Percentiles rank a stretch among this genome's conserved stretches.
phyloP scores from a whole-genome alignment of 2,329 filamentous ascomycete species.

The Fusarium zealandicum region DNA sequence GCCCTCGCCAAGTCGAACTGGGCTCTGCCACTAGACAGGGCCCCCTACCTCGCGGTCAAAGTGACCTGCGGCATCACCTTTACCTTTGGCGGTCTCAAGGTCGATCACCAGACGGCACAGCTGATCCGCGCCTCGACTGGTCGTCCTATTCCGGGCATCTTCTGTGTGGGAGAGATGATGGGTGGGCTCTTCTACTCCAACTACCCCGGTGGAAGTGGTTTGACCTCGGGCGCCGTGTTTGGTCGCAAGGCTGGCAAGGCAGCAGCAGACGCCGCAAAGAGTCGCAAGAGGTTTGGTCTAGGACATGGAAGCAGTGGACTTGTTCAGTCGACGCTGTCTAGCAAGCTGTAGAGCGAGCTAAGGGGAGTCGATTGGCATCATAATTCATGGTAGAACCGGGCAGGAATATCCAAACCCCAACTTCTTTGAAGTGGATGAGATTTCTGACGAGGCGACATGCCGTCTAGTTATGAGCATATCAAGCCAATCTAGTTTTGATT shows the following conservation, averaged over 20 bases:
- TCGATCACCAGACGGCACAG: conserved; percentile 61
- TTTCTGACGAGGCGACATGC: too few relatives aligned
- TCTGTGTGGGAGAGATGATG: conserved; percentile 70
- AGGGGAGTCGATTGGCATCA: too few relatives aligned
- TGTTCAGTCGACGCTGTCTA: too few relatives aligned
- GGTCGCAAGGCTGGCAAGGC: conserved; percentile 51
- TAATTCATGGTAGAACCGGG: too few relatives aligned
- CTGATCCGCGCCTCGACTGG: conserved; percentile 57
- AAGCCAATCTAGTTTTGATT: too few relatives aligned
- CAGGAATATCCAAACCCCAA: too few relatives aligned
- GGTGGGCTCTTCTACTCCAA: conserved; percentile 70
- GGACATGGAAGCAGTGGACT: too few relatives aligned
- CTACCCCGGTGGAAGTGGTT: conserved; percentile 68
- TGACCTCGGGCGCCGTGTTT: conserved; percentile 66
- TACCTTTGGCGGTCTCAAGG: conserved; percentile 69
- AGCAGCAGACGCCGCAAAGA: too few relatives aligned
- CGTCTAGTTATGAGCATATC: too few relatives aligned
- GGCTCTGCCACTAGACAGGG: conserved; percentile 64
- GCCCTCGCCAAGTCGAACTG: conserved; percentile 69
- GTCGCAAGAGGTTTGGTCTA: too few relatives aligned
- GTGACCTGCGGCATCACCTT: conserved; percentile 73
- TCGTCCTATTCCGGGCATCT: conserved; percentile 61
- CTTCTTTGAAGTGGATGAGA: too few relatives aligned
- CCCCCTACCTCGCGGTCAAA: conserved; percentile 68
- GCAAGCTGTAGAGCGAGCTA: too few relatives aligned